Base-by-base conservation (phyloP, 2,329 filamentous ascomycete genomes). In the Rhynchosporium agropyri region DNA sequence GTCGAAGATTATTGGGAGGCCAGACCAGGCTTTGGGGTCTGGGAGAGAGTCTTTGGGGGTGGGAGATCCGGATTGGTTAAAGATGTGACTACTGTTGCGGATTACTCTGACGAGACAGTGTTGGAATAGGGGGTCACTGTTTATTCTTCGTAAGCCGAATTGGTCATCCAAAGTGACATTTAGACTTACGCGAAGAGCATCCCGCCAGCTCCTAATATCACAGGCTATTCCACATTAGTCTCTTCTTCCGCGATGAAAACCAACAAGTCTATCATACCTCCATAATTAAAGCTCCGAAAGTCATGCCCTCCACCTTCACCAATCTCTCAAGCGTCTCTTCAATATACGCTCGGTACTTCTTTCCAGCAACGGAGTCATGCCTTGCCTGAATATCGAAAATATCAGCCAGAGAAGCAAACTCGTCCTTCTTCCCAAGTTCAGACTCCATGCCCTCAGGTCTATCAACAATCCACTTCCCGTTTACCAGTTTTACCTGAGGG, bases 111-210 rank as follows among this genome's bases (percentile, higher is more conserved):
- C 85, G 9, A 96, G 82, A 1, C 83, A 83, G 26, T 85, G 82
- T 73, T 96, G 91, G 79, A 93, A 96, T 1, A 95, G 82, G 0
- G 91, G 91, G 68, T 96, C 91, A 3, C 88, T 90, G 50, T 1
- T 26, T n/a, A 10, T 20, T 20, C 20, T 20, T 20, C 29, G 46
- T 53, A 26, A 60, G 45, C 20, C 20, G 20, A 20, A 20, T 58
- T 38, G 49, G 46, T 38, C 28, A 29, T 9, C 13, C 29, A 33
- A 15, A 63, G 26, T 33, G 50, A 12, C 33, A 5, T 15, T 65
- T 61, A 8, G 4, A 79, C 86, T 79, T 78, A 90, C 83, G 88
- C 89, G 67, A 96, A 85, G 1, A 89, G 77, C 91, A 96, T 96
- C 50, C 91, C 91, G 0, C 91, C 91, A 0, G 91, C 91, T 15